Percentiles rank a stretch among this genome's conserved stretches.
phyloP scores from a whole-genome alignment of 306 rosid genomes.

The Crotalaria pallida region DNA sequence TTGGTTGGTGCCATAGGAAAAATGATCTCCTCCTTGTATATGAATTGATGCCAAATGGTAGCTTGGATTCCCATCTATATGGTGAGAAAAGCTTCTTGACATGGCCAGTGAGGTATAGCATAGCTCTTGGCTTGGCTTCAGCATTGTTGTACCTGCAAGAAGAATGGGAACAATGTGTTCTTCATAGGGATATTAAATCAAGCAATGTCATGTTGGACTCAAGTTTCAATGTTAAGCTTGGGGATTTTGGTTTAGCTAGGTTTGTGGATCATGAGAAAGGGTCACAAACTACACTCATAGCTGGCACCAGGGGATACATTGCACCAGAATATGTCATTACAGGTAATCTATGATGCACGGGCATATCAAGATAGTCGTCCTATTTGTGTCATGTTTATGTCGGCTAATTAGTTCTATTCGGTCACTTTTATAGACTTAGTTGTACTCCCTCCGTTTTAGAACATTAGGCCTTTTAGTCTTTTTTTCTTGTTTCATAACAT shows the following conservation, averaged over 20 bases:
- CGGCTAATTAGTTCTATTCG: too few relatives aligned
- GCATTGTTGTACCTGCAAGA: conserved; percentile 18
- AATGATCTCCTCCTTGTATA: conserved; percentile 8
- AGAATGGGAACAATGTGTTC: conserved; percentile 18
- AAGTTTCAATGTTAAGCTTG: conserved; percentile 22
- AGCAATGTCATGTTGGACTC: conserved; percentile 23
- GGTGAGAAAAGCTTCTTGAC: background rate
- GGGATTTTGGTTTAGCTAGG: conserved; percentile 28
- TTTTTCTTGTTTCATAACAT: too few relatives aligned
- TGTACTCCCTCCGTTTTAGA: too few relatives aligned
- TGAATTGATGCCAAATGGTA: conserved; percentile 21
- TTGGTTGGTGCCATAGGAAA: conserved; percentile 19
- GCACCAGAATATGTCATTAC: conserved; percentile 11
- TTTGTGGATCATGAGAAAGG: conserved; percentile 4
- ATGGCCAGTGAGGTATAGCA: conserved; percentile 10
- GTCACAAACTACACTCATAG: conserved; percentile 11
- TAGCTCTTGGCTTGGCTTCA: conserved; percentile 11
- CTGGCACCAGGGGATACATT: conserved; percentile 15
- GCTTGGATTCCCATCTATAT: conserved; percentile 16
- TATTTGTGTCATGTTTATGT: too few relatives aligned
- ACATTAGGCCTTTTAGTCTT: too few relatives aligned
- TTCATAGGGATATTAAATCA: conserved; percentile 25
- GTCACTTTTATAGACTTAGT: too few relatives aligned
- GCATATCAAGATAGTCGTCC: too few relatives aligned
- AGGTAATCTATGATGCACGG: background rate